A percentile compares a stretch with the other conserved stretches of the same genome.
Conservation (phyloP, 805 yeast species). For the Yarrowia osloensis region DNA sequence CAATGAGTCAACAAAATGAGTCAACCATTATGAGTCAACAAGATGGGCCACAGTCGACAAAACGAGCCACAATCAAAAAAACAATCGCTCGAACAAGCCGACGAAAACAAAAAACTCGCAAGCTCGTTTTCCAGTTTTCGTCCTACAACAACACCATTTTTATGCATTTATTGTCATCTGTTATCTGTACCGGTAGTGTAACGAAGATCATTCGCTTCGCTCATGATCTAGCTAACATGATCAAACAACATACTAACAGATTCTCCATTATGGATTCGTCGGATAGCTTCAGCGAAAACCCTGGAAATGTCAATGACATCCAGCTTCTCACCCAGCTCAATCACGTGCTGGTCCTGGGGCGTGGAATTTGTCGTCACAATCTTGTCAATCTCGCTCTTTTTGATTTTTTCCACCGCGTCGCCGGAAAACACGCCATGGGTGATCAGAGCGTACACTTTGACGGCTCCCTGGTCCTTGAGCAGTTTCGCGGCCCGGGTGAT, state of each 20-base stretch:
- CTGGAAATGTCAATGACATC: conserved; percentile 86
- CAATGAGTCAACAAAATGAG: too few relatives aligned
- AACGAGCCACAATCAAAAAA: too few relatives aligned
- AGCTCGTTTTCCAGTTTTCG: too few relatives aligned
- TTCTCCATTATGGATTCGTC: conserved; percentile 97
- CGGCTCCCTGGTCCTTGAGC: conserved; percentile 90
- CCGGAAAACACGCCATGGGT: conserved; percentile 95
- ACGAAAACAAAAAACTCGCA: too few relatives aligned
- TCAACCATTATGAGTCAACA: too few relatives aligned
- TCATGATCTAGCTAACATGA: conserved; percentile 48
- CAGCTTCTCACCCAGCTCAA: conserved; percentile 57
- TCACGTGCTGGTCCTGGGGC: conserved; percentile 71
- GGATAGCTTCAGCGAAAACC: conserved; percentile 89
- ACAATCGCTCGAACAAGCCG: too few relatives aligned
- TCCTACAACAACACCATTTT: too few relatives aligned
- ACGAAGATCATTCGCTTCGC: too few relatives aligned
- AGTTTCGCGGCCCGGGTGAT: conserved; percentile 89
- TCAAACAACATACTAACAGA: conserved; percentile 91
- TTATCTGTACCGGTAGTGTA: too few relatives aligned
- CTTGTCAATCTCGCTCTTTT: conserved; percentile 72
- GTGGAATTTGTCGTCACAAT: conserved; percentile 87
- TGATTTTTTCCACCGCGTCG: conserved; percentile 76
- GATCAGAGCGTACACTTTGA: conserved; percentile 77
- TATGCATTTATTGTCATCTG: too few relatives aligned
- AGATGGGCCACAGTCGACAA: too few relatives aligned